Conservation (phyloP, 2,329 filamentous ascomycete genomes). For the Fusarium sp. region DNA sequence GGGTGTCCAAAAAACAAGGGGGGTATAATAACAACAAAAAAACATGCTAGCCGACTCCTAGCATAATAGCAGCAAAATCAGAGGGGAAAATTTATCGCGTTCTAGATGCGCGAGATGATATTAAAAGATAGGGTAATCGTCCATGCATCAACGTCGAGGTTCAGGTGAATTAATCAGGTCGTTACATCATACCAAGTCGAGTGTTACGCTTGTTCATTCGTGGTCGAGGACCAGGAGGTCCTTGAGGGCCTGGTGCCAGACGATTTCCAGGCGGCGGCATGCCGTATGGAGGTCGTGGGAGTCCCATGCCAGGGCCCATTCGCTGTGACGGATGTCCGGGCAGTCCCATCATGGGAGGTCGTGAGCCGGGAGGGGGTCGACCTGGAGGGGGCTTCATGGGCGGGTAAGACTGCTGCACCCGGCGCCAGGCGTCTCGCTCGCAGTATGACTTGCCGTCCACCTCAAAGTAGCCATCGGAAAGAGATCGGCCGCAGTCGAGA, state of each 20-base stretch:
- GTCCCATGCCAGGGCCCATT: conserved; percentile 38
- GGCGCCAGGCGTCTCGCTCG: conserved; percentile 82
- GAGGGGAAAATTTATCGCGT: conserved; percentile 14
- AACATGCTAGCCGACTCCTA: conserved; percentile 39
- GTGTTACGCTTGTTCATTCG: conserved; percentile 74
- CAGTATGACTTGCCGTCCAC: conserved; percentile 85
- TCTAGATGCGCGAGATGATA: conserved; percentile 29
- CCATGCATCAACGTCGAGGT: conserved; percentile 35
- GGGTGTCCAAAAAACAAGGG: conserved; percentile 33
- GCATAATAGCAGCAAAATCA: conserved; percentile 27
- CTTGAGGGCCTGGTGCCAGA: conserved; percentile 52
- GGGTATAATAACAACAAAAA: conserved; percentile 47
- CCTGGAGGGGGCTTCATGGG: conserved; percentile 34
- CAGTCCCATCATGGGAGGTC: conserved; percentile 47
- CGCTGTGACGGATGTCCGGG: conserved; percentile 47
- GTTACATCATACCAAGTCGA: conserved; percentile 69
- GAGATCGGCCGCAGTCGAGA: conserved; percentile 77
- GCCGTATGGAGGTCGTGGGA: conserved; percentile 47
- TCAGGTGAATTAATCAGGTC: conserved; percentile 35
- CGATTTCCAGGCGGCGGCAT: conserved; percentile 43
- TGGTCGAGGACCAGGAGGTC: conserved; percentile 55
- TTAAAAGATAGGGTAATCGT: conserved; percentile 38
- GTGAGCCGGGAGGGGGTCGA: conserved; percentile 36
- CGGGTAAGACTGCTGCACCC: conserved; percentile 56
- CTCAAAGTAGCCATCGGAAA: conserved; percentile 92